Percentiles rank a stretch among this genome's conserved stretches.
These are phyloP conservation scores for Aspergillus sp. DNA, from an alignment of 2,329 filamentous ascomycete species.

Conservation along the genomic window DNA sequence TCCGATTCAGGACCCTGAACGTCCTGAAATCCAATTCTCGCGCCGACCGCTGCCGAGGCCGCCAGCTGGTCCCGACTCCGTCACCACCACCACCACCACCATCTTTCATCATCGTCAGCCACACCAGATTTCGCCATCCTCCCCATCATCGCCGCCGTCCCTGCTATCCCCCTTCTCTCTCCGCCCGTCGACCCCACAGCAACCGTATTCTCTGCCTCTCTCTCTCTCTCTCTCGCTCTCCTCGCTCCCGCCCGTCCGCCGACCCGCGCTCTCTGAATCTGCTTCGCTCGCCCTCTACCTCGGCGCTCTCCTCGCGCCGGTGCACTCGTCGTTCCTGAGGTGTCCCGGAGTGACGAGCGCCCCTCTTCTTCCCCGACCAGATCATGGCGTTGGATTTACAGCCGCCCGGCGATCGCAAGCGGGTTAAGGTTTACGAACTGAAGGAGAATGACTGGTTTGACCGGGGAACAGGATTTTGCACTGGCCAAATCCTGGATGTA, in stretches of 20 bases:
- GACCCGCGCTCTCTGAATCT: conserved; percentile 12
- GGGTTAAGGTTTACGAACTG: conserved; percentile 99
- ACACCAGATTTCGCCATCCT: conserved; percentile 1
- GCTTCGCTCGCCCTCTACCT: conserved; percentile 10
- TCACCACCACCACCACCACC: conserved; percentile 18
- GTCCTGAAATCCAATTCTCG: conserved; percentile 9
- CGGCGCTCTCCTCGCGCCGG: conserved; percentile 34
- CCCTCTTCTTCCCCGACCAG: conserved; percentile 32
- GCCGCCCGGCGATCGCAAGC: conserved; percentile 51
- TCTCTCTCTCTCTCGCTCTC: not conserved
- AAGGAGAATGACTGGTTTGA: conserved; percentile 99
- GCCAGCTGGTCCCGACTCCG: conserved; percentile 32
- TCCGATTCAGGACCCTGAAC: not conserved
- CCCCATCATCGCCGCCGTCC: conserved; percentile 1
- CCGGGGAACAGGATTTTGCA: conserved; percentile 93
- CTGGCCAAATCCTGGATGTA: conserved; percentile 72
- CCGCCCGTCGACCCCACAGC: conserved; percentile 22
- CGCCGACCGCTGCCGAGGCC: conserved; percentile 28
- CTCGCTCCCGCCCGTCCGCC: not conserved
- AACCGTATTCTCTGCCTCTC: not conserved
- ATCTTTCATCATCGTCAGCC: conserved; percentile 18
- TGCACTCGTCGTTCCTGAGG: conserved; percentile 36
- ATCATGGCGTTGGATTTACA: conserved; percentile 51
- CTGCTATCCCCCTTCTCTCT: conserved; percentile 24
- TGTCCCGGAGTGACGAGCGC: conserved; percentile 41